A percentile compares a stretch with the other conserved stretches of the same genome.
Conservation (phyloP, 108 stramenopile species). For the Pelagomonas calceolata region DNA sequence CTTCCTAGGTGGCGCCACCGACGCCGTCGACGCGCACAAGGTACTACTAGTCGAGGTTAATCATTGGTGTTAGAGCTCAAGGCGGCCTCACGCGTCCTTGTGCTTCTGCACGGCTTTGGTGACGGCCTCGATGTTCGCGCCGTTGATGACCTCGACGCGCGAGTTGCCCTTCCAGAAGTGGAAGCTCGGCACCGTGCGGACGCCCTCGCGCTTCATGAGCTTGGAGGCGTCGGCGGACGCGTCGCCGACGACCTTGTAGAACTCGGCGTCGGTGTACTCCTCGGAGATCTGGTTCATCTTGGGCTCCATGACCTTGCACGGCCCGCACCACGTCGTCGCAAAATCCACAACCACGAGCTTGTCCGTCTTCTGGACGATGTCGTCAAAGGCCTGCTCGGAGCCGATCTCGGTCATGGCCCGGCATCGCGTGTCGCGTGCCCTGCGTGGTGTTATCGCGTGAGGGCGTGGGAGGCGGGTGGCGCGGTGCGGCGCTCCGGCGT, state of each 20-base stretch:
- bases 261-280: constrained; percentile 24
- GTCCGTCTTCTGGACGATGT: background rate
- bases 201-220: constrained; percentile 25
- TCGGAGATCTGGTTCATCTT: constrained; percentile 22
- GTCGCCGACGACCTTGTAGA: constrained; percentile 32
- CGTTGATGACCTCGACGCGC: constrained; percentile 7
- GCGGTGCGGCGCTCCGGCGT: too few relatives aligned
- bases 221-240: background rate
- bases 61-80: too few relatives aligned
- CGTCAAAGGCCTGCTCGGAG: too few relatives aligned
- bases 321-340: constrained; percentile 92
- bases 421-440: too few relatives aligned
- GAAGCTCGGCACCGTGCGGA: constrained; percentile 33
- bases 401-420: too few relatives aligned
- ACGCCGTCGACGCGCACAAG: too few relatives aligned
- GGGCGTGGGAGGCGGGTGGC: too few relatives aligned
- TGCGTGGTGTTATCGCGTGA: too few relatives aligned
- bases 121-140: background rate
- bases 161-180: constrained; percentile 38
- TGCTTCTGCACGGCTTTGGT: background rate
- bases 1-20: too few relatives aligned
- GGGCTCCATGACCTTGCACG: constrained; percentile 64
- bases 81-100: too few relatives aligned
- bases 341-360: constrained; percentile 79
- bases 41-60: too few relatives aligned